These are phyloP conservation scores for Claviceps sp. DNA, from an alignment of 2,329 filamentous ascomycete genomes.

Conservation along the genomic window DNA sequence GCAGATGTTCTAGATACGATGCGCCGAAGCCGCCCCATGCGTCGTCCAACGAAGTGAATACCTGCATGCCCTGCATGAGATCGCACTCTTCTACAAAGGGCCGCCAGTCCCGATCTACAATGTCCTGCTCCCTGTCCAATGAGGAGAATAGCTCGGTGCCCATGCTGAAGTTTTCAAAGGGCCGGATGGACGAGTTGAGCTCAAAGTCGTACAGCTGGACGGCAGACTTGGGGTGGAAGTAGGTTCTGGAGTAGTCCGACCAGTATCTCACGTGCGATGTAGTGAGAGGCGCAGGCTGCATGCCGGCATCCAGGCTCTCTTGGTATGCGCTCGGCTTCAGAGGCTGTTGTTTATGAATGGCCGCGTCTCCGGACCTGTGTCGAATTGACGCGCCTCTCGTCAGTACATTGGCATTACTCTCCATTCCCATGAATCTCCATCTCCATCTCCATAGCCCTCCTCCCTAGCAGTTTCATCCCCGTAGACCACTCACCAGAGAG, in stretches of 20 bases:
- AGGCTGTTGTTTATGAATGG: conserved; percentile 53
- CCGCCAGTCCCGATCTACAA: conserved; percentile 81
- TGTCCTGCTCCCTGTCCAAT: conserved; percentile 67
- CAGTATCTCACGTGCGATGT: conserved; percentile 74
- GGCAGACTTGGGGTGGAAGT: conserved; percentile 77
- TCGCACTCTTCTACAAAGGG: conserved; percentile 89
- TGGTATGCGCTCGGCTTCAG: conserved; percentile 68
- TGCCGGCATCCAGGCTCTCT: conserved; percentile 60
- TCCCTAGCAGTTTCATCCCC: too few species aligned
- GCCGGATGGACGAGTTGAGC: conserved; percentile 63
- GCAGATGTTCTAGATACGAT: conserved; percentile 59
- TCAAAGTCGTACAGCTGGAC: conserved; percentile 82
- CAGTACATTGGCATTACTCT: not conserved
- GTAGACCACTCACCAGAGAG: conserved; percentile 20
- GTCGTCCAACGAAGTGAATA: conserved; percentile 59
- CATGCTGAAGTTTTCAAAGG: conserved; percentile 81
- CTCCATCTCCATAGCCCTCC: not conserved
- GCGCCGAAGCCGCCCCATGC: conserved; percentile 70
- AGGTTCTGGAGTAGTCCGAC: conserved; percentile 92
- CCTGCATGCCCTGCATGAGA: conserved; percentile 75
- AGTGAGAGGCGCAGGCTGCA: conserved; percentile 50
- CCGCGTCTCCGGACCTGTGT: conserved; percentile 48
- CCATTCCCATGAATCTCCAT: not conserved
- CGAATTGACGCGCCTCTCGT: not conserved
- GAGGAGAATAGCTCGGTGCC: conserved; percentile 64